Conservation (phyloP, 305 asterid species). For the Stenogyne calaminthoides region DNA sequence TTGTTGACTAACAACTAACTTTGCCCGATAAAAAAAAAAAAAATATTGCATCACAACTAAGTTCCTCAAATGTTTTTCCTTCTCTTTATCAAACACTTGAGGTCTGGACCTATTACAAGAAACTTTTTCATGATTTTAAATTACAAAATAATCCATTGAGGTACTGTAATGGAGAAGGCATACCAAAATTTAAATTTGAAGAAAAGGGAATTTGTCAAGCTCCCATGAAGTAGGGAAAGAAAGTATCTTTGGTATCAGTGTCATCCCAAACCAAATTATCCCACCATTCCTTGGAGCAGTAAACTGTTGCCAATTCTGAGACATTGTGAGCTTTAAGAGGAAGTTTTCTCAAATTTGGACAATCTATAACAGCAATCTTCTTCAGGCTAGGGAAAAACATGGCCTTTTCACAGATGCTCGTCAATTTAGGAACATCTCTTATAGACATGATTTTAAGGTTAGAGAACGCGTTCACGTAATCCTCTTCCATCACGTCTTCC, state of each 20-base stretch:
- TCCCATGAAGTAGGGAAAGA: constrained; percentile 43
- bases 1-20: no score
- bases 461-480: constrained; percentile 35
- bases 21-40: no score
- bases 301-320: constrained; percentile 42
- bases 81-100: neutral
- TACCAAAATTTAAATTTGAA: neutral
- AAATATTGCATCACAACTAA: no score
- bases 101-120: neutral
- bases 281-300: constrained; percentile 50
- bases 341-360: constrained; percentile 46
- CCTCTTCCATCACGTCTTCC: constrained; percentile 36
- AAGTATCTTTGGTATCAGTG: constrained; percentile 32
- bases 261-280: constrained; percentile 48
- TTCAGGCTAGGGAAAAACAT: constrained; percentile 41
- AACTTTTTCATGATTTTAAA: neutral
- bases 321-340: constrained; percentile 46
- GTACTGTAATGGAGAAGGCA: neutral
- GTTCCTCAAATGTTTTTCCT: no score
- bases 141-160: neutral
- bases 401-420: constrained; percentile 38
- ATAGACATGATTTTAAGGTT: constrained; percentile 39
- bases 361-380: constrained; percentile 49
- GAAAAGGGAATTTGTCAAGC: neutral
- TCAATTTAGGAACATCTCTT: constrained; percentile 42